These are phyloP conservation scores for Pyropia yezoensis DNA, from an alignment of 23 red algal genomes.

Conservation along the genomic window DNA sequence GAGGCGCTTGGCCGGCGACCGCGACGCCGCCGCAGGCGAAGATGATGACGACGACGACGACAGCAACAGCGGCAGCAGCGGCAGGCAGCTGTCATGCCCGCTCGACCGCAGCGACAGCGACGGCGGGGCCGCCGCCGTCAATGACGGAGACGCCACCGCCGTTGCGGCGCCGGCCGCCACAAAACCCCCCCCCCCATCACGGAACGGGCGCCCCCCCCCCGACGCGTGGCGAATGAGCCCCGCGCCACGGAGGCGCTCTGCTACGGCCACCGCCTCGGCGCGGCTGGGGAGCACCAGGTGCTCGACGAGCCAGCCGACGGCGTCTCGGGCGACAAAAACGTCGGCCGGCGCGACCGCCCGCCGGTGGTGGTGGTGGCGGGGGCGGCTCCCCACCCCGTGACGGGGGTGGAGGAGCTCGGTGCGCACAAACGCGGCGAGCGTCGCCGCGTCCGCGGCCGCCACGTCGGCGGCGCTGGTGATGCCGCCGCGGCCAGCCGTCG, in stretches of 20 bases:
- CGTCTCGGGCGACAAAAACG: constrained; percentile 31
- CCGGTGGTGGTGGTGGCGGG: constrained; percentile 19
- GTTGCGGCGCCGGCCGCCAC: no score
- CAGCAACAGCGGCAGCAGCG: no score
- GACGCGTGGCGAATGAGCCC: constrained; percentile 17
- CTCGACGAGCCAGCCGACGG: constrained; percentile 54
- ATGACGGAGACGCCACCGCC: no score
- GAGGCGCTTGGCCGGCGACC: no score
- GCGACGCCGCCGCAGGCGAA: no score
- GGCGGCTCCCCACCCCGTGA: constrained; percentile 41
- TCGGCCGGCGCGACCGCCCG: not conserved
- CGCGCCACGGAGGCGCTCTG: constrained; percentile 13
- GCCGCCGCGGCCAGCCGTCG: no score
- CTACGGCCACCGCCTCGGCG: constrained; percentile 19
- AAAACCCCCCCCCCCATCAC: no score
- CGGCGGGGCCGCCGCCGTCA: no score
- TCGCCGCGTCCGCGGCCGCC: constrained; percentile 10
- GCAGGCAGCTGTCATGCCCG: no score
- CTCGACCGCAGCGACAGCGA: no score
- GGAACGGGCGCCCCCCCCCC: no score
- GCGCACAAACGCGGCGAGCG: constrained; percentile 12
- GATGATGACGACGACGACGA: no score
- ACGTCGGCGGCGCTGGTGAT: constrained; percentile 7
- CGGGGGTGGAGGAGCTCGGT: constrained; percentile 17
- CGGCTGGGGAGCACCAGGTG: constrained; percentile 14